Evolutionary conservation across 2,329 filamentous ascomycete species (phyloP), one percentile per base, ranked within the genome.

Genomic region (Rasamsonia emersonii): DNA sequence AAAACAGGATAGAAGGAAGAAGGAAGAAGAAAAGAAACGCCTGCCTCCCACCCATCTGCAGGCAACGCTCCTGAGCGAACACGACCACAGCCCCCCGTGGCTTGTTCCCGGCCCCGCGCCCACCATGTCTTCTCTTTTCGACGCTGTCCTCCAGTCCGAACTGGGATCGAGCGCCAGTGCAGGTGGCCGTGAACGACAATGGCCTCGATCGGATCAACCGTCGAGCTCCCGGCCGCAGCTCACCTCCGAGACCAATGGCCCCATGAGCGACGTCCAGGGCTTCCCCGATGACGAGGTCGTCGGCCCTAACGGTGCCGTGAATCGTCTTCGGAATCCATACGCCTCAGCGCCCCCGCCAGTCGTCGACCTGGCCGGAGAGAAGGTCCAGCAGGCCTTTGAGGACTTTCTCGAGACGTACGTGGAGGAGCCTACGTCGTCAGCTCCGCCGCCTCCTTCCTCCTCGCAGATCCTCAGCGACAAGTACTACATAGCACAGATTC

Each of bases 401-500:
- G 68, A 72, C 45, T 71, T 80, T 44, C 58, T 80, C n/a, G 75
- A 79, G 45, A 68, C 65, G 56, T 77, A 63, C 45, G 58, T 56
- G 30, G 73, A 79, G 57, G 73, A 78, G 17, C 66, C 67, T 1
- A 61, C 68, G 2, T 66, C 70, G 1, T 75, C 73, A 5, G 67
- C 62, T 6, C 30, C 33, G 7, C 16, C 25, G 10, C 60, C 67
- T 8, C 58, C 61, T 5, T 71, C 73, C 2, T 66, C 70, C 2
- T 71, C 71, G 8, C 69, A 73, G 28, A 64, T 69, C 9, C 68
- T 72, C 16, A 67, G 60, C 36, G 70, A 78, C 54, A 76, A 76
- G 50, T 80, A 79, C 59, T 80, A 80, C 51, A 67, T 80, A 42
- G 73, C 74, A 17, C 76, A 80, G 48, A 76, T 80, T 37, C 68